phyloP scores from a whole-genome alignment of 2,329 filamentous ascomycete species.

The Fusarium oxysporum region DNA sequence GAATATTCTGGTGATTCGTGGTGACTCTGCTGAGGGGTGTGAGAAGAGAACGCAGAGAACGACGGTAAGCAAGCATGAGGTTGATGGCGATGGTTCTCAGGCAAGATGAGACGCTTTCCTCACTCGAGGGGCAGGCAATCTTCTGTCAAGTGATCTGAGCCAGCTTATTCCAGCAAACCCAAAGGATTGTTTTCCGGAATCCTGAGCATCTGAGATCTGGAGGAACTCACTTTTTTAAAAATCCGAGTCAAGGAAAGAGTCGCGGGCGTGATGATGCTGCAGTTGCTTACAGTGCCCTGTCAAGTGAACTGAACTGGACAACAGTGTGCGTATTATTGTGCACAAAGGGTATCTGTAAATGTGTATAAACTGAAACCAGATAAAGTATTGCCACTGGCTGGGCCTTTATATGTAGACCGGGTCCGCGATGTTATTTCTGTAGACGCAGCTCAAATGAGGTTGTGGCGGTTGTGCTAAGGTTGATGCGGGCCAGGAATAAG shows the following conservation, averaged over 20 bases:
- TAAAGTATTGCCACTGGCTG: not conserved
- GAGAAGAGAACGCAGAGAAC: constrained; percentile 14
- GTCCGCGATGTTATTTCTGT: constrained; percentile 2
- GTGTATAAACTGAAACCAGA: not conserved
- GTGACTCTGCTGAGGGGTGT: constrained; percentile 14
- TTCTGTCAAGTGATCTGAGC: not conserved
- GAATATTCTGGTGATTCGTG: not conserved
- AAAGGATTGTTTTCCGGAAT: not conserved
- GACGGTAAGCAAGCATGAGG: constrained; percentile 2
- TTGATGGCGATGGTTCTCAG: not conserved
- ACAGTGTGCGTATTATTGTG: not conserved
- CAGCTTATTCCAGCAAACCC: not conserved
- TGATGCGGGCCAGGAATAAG: constrained; percentile 21
- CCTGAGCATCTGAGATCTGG: not conserved
- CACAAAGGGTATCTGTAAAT: not conserved
- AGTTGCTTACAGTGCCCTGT: not conserved
- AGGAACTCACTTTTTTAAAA: constrained; percentile 11
- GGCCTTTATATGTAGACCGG: constrained; percentile 15
- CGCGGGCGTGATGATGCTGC: not conserved
- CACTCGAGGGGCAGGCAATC: not conserved
- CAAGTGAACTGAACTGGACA: not conserved
- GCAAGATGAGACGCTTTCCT: constrained; percentile 6
- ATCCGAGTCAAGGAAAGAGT: not conserved
- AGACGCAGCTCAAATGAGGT: constrained; percentile 5
- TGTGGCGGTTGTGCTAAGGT: constrained; percentile 20